Conservation (phyloP, 306 rosid genomes). For the Lathyrus tuberosus region DNA sequence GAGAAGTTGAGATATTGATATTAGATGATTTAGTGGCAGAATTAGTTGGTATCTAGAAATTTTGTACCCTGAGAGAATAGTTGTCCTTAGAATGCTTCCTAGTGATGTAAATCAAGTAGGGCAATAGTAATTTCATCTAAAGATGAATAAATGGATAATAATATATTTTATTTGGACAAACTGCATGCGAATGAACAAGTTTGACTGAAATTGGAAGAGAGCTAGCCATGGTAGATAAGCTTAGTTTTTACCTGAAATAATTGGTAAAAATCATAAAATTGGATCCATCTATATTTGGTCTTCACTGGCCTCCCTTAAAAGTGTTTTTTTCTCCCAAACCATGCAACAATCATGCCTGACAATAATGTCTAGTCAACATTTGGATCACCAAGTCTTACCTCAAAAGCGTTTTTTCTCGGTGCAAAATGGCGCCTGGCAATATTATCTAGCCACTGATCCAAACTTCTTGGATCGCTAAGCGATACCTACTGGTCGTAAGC, state of each 20-base stretch:
- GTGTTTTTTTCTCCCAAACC: background rate
- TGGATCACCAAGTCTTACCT: too few relatives aligned
- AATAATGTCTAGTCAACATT: too few relatives aligned
- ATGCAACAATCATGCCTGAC: too few relatives aligned
- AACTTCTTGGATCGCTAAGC: too few relatives aligned
- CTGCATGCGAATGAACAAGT: constrained; percentile 2
- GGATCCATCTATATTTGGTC: background rate
- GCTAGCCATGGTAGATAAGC: background rate
- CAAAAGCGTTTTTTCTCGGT: too few relatives aligned
- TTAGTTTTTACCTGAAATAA: background rate
- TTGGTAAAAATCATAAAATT: background rate
- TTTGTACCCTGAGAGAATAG: constrained; percentile 41
- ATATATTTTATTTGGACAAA: constrained; percentile 20
- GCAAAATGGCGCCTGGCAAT: too few relatives aligned
- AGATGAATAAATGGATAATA: constrained; percentile 53
- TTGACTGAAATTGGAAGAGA: background rate
- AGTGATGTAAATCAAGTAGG: constrained; percentile 52
- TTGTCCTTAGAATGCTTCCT: constrained; percentile 37
- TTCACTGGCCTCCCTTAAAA: background rate
- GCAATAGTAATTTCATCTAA: constrained; percentile 54
- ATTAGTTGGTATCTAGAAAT: constrained; percentile 51
- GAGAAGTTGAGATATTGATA: constrained; percentile 63
- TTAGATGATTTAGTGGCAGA: constrained; percentile 76
- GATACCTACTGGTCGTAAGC: too few relatives aligned
- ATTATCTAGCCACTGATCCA: too few relatives aligned